These are phyloP conservation scores for Xylariaceae sp. DNA, from an alignment of 2,329 filamentous ascomycete species.

Conservation along the genomic window DNA sequence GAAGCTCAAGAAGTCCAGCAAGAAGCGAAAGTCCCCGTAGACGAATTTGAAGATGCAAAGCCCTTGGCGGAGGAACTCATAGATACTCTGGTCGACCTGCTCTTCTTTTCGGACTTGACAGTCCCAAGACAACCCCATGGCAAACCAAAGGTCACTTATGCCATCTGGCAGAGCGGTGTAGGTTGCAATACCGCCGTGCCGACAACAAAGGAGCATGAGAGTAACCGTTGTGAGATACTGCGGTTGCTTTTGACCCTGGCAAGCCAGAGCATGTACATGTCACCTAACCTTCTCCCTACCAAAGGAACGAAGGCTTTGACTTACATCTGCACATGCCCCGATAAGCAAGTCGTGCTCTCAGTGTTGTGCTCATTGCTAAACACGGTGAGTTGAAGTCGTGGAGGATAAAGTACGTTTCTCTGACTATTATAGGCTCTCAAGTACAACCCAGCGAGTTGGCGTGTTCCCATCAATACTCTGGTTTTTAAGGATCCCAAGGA, in stretches of 20 bases:
- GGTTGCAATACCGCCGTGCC: slow-evolving; percentile 89
- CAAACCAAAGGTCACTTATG: slow-evolving; percentile 83
- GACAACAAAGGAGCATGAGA: slow-evolving; percentile 91
- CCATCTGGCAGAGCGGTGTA: slow-evolving; percentile 98
- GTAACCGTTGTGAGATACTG: slow-evolving; percentile 88
- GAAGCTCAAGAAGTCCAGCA: slow-evolving; percentile 65
- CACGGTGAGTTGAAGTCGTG: slow-evolving; percentile 65
- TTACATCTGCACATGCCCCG: slow-evolving; percentile 84
- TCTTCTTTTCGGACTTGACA: slow-evolving; percentile 92
- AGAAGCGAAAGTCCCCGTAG: slow-evolving; percentile 52
- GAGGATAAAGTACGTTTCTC: background rate
- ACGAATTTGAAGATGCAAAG: slow-evolving; percentile 80
- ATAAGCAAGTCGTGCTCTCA: slow-evolving; percentile 91
- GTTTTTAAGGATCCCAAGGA: slow-evolving; percentile 92
- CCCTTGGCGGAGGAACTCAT: slow-evolving; percentile 92
- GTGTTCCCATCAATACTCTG: slow-evolving; percentile 90
- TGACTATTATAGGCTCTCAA: slow-evolving; percentile 74
- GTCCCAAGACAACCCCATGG: slow-evolving; percentile 73
- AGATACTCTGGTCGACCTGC: slow-evolving; percentile 83
- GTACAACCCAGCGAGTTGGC: slow-evolving; percentile 93
- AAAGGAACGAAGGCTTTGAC: slow-evolving; percentile 84
- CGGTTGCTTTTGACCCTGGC: slow-evolving; percentile 84
- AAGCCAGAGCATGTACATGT: slow-evolving; percentile 93
- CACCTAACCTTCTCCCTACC: slow-evolving; percentile 77
- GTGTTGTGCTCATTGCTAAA: slow-evolving; percentile 92